Evolutionary conservation across 2,329 filamentous ascomycete genomes (phyloP), one percentile per base, ranked within the genome.

Genomic region (Blastomyces parvus): DNA sequence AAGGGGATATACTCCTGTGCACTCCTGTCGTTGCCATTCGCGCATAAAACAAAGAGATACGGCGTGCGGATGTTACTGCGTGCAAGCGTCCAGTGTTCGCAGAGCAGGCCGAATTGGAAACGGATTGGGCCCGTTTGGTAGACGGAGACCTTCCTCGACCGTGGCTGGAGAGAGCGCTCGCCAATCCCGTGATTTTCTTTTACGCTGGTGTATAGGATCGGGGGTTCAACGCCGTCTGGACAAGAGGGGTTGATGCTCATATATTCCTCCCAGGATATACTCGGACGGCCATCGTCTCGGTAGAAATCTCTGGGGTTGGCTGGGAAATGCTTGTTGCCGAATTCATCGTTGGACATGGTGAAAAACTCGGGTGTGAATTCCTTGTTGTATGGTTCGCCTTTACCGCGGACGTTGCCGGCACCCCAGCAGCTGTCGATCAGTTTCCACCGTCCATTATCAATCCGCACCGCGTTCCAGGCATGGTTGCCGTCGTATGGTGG

Each of bases 391-490:
- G 79, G 74, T 63, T 82, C 76, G 19, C 79, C 80, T 71, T 74
- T 65, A 1, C 78, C 79, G 53, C 80, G 76, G 9, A 96, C 76
- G 66, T 84, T 80, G 1, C 93, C 93, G 0, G 93, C 90, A 48
- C 94, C 94, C 94, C 94, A 99, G 73, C 93, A 97, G 0, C 88
- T 77, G 71, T 99, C 94, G 59, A 97, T 78, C 0, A 97, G 82
- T 76, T 97, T 96, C 93, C 93, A 97, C 67, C 86, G 84, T 1
- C 90, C 90, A 33, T 86, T 84, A 69, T 97, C 93, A 64, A 97
- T 91, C 60, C 86, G 83, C 7, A 97, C 90, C 0, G 89, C 92
- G 71, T 96, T 97, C 94, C 94, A 97, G 0, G 94, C 93, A 74
- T 97, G 93, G 0, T 84, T 81, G 0, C 83, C 77, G 61, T 86